Base-by-base conservation (phyloP, 2,329 filamentous ascomycete species). In the Tolypocladium paradoxum region DNA sequence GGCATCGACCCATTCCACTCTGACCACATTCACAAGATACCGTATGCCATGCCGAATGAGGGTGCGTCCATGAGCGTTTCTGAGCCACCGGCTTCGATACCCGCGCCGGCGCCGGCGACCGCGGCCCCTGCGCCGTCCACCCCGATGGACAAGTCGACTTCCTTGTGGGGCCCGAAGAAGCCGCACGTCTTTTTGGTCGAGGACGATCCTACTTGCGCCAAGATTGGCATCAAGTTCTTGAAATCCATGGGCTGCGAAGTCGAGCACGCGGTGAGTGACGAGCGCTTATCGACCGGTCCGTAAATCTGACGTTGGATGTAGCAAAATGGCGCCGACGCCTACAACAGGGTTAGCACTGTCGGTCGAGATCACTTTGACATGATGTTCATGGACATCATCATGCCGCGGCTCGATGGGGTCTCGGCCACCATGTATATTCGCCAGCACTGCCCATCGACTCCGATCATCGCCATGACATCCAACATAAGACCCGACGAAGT, bases 391-490 rank as follows among this genome's bases (percentile, higher is more conserved):
- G 88, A 93, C 65, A 92, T 99, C 58, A 95, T 99, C 61, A 97
- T 99, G 93, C 93, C 93, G 6, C 87, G 91, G 58, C 77, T 97
- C 52, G 93, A 97, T 63, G 93, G 93, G 60, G 90, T 97, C 6
- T 96, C 91, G 18, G 92, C 93, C 3, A 96, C 90, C 54, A 88
- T 93, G 64, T 83, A 96, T 57, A 96, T 99, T 59, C 84, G 92
- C 51, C 88, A 96, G 64, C 89, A 92, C 57, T 84, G 90, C 58
- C 82, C 83, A 37, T 82, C 84, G 6, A 84, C 88, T 22, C 93
- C 93, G 0, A 95, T 99, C 62, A 89, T 99, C 54, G 93, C 93
- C 48, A 97, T 99, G 93, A 99, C 93, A 3, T 96, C 92, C 4
- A 99, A 97, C 65, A 97, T 99, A 58, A 83, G 93, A 58, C 91